These are phyloP conservation scores for Hordeum vulgare DNA, from an alignment of 176 grass and related monocot species.

Conservation along the genomic window DNA sequence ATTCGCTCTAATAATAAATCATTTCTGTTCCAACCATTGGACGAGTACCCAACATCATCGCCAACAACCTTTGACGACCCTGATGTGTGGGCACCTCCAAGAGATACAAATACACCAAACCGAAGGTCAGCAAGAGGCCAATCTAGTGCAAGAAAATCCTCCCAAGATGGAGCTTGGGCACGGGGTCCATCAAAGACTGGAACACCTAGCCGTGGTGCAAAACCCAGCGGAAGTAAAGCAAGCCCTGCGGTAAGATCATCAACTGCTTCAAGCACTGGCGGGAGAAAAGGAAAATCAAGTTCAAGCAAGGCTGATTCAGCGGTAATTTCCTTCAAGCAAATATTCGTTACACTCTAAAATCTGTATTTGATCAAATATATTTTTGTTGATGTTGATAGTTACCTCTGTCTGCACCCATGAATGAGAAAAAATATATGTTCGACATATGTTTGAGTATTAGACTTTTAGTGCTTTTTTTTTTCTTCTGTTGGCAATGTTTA, in stretches of 20 bases:
- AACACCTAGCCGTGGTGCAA: constrained; percentile 53
- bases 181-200: constrained; percentile 65
- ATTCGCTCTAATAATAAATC: constrained; percentile 76
- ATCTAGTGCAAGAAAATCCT: constrained; percentile 55
- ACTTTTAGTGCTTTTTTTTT: not conserved
- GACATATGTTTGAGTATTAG: not conserved
- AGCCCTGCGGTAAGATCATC: constrained; percentile 41
- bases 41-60: constrained; percentile 79
- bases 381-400: not conserved
- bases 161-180: constrained; percentile 76
- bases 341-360: not conserved
- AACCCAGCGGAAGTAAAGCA: constrained; percentile 54
- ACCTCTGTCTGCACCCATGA: not conserved
- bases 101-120: constrained; percentile 44
- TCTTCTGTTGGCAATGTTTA: not conserved
- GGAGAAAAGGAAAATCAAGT: constrained; percentile 77
- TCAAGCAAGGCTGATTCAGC: constrained; percentile 56
- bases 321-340: constrained; percentile 41
- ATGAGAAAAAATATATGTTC: not conserved
- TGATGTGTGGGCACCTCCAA: constrained; percentile 86
- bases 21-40: constrained; percentile 88
- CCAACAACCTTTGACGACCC: constrained; percentile 74
- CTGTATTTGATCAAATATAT: not conserved
- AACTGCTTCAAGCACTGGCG: constrained; percentile 34
- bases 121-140: constrained; percentile 56